Conservation (phyloP, 805 yeast genomes). For the Teunomyces aglyptinius region DNA sequence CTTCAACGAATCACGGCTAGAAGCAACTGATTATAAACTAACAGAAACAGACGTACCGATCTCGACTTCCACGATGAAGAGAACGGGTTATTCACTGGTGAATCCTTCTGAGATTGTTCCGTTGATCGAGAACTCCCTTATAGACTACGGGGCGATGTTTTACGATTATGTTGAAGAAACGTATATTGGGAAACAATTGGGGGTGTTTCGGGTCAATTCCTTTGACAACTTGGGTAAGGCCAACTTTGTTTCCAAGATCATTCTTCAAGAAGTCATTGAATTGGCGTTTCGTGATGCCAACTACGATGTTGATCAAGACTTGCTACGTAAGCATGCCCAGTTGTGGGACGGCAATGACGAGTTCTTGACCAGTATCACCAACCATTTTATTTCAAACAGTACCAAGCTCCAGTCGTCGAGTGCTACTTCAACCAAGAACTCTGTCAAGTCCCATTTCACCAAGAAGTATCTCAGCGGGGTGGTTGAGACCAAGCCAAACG, state of each 20-base stretch:
- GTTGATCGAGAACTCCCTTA: slow-evolving; percentile 30
- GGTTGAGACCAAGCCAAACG: slow-evolving; percentile 37
- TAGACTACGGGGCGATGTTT: slow-evolving; percentile 47
- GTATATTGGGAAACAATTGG: slow-evolving; percentile 48
- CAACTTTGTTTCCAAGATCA: slow-evolving; percentile 45
- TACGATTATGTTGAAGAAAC: slow-evolving; percentile 33
- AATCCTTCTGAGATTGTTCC: slow-evolving; percentile 34
- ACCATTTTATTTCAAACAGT: slow-evolving; percentile 37
- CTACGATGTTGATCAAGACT: slow-evolving; percentile 29
- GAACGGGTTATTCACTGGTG: slow-evolving; percentile 30
- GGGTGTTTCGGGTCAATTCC: slow-evolving; percentile 50
- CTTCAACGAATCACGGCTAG: slow-evolving; percentile 21
- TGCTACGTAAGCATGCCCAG: slow-evolving; percentile 38
- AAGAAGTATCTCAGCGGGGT: slow-evolving; percentile 43
- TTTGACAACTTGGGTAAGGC: slow-evolving; percentile 50
- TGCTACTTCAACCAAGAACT: slow-evolving; percentile 31
- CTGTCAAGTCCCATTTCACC: slow-evolving; percentile 34
- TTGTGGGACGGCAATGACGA: slow-evolving; percentile 51
- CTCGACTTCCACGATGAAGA: slow-evolving; percentile 30
- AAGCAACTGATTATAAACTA: slow-evolving; percentile 16
- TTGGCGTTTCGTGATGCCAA: slow-evolving; percentile 46
- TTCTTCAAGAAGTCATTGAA: slow-evolving; percentile 49
- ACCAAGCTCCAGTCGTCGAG: slow-evolving; percentile 44
- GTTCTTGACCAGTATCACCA: slow-evolving; percentile 36
- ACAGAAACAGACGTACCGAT: slow-evolving; percentile 31